These are phyloP conservation scores for Calonectria crousiana DNA, from an alignment of 2,329 filamentous ascomycete genomes.

Conservation along the genomic window DNA sequence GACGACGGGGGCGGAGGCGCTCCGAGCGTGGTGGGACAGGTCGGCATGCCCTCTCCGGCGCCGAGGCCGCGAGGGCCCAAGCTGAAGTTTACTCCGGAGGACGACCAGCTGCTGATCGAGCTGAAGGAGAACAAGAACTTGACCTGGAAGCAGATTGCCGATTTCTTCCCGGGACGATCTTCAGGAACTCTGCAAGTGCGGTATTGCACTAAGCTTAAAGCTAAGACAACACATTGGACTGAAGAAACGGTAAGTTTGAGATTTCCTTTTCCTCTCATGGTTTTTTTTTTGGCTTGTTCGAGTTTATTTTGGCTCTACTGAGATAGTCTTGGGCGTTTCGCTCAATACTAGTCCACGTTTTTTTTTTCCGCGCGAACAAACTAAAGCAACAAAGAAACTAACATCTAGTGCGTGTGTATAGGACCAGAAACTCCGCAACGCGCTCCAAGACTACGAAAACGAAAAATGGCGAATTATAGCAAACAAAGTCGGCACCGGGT, in stretches of 20 bases:
- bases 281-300: neutral
- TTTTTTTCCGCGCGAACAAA: neutral
- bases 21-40: conserved; percentile 87
- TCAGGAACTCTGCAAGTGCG: conserved; percentile 93
- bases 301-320: neutral
- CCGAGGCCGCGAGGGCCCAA: conserved; percentile 87
- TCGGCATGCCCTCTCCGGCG: conserved; percentile 88
- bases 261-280: neutral
- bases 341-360: neutral
- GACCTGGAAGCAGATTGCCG: conserved; percentile 97
- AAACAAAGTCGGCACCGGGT: conserved; percentile 90
- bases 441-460: conserved; percentile 87
- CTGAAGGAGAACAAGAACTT: conserved; percentile 95
- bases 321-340: neutral
- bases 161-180: conserved; percentile 92
- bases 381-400: conserved; percentile 14
- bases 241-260: conserved; percentile 84
- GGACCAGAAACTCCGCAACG: conserved; percentile 82
- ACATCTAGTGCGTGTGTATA: conserved; percentile 50
- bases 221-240: conserved; percentile 93
- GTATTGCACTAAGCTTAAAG: conserved; percentile 95
- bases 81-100: conserved; percentile 92
- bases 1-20: conserved; percentile 70
- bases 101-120: conserved; percentile 88
- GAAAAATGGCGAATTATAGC: conserved; percentile 95